A percentile compares a stretch with the other conserved stretches of the same genome.
These are phyloP conservation scores for Phytophthora ramorum DNA, from an alignment of 352 stramenopile genomes.

Conservation along the genomic window DNA sequence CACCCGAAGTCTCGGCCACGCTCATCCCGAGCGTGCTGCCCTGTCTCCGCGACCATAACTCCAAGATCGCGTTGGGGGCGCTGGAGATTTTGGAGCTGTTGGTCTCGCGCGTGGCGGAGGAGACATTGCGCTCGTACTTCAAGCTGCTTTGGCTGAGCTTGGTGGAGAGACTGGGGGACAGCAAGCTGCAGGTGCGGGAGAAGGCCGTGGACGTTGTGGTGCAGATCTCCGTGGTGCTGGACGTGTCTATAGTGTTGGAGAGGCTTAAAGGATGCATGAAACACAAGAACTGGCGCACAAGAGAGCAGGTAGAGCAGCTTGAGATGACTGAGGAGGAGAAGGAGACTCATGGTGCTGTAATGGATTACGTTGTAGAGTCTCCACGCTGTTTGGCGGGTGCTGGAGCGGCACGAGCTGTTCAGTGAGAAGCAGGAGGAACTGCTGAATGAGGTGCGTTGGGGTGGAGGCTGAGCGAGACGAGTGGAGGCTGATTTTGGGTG, in stretches of 20 bases:
- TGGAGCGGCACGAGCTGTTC: conserved; percentile 65
- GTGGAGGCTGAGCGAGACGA: neutral
- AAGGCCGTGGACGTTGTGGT: conserved; percentile 82
- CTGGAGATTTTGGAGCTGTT: conserved; percentile 73
- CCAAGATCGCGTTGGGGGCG: conserved; percentile 72
- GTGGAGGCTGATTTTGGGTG: conserved; percentile 5
- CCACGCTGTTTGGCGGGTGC: conserved; percentile 66
- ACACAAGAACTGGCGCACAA: conserved; percentile 89
- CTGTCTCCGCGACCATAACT: conserved; percentile 87
- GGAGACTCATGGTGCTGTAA: conserved; percentile 4
- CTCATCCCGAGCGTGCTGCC: conserved; percentile 65
- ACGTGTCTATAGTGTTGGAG: conserved; percentile 66
- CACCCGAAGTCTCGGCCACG: conserved; percentile 45
- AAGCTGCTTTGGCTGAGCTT: conserved; percentile 76
- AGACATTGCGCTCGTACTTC: conserved; percentile 55
- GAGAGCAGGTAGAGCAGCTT: conserved; percentile 64
- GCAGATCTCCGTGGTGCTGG: conserved; percentile 66
- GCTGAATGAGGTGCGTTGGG: conserved; percentile 56
- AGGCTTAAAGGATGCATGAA: conserved; percentile 44
- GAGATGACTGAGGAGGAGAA: neutral
- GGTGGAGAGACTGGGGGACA: conserved; percentile 80
- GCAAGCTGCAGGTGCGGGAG: conserved; percentile 73
- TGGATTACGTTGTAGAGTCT: conserved; percentile 50
- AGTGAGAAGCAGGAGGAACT: conserved; percentile 58
- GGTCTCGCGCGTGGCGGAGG: conserved; percentile 52